Evolutionary conservation across 2,329 filamentous ascomycete genomes (phyloP).

Genomic region (Monilinia vaccinii-corymbosi): DNA sequence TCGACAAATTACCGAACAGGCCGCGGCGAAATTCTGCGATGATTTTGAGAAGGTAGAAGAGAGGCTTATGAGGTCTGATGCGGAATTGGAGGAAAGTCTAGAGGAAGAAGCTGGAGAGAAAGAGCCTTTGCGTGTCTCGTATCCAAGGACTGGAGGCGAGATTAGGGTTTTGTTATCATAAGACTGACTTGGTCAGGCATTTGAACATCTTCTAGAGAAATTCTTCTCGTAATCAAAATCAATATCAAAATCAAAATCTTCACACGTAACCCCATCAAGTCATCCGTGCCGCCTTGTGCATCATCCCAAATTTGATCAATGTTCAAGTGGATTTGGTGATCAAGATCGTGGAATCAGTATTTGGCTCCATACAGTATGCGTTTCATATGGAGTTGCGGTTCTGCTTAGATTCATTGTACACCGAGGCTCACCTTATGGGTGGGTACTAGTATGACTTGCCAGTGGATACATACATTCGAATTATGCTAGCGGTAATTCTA

Average conservation of each 20-base stretch:
- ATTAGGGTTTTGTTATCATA: conserved; percentile 30
- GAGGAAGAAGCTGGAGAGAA: conserved; percentile 19
- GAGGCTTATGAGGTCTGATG: conserved; percentile 50
- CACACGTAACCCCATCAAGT: background rate
- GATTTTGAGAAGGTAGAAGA: conserved; percentile 69
- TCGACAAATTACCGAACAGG: conserved; percentile 70
- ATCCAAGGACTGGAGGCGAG: conserved; percentile 30
- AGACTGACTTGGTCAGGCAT: background rate
- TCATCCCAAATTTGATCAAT: no score
- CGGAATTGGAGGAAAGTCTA: conserved; percentile 29
- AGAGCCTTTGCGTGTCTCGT: conserved; percentile 25
- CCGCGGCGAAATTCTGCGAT: conserved; percentile 72
- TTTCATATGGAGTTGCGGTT: background rate
- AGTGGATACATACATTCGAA: no score
- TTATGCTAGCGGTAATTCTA: no score
- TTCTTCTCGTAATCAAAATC: background rate
- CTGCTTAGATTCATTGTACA: background rate
- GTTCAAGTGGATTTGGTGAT: background rate
- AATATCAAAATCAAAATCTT: background rate
- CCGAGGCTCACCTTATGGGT: no score
- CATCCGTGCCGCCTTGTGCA: no score
- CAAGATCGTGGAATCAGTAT: background rate
- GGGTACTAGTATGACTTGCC: no score
- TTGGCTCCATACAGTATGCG: background rate
- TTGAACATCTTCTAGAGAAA: background rate